These are phyloP conservation scores for Gossypium trilobum DNA, from an alignment of 441 rosid species.

Conservation along the genomic window DNA sequence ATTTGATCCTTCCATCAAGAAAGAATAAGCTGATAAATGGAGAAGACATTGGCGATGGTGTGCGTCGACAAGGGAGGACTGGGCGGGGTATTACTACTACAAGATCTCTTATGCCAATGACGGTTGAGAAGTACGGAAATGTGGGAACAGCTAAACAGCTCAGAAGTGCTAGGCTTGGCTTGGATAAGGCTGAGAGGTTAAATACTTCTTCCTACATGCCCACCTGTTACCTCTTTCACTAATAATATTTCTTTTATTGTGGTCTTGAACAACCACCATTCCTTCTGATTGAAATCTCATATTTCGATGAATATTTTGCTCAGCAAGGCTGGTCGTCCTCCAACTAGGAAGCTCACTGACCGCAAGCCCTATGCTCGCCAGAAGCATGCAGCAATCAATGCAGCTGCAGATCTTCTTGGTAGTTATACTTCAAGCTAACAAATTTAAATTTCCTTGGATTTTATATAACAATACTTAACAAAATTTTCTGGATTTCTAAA, in stretches of 20 bases:
- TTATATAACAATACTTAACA: neutral
- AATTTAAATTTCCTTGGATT: constrained; percentile 7
- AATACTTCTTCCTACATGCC: constrained; percentile 2
- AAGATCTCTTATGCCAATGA: constrained; percentile 53
- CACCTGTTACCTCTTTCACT: neutral
- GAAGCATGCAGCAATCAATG: constrained; percentile 51
- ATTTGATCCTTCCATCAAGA: constrained; percentile 55
- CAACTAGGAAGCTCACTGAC: constrained; percentile 91
- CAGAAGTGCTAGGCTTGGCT: constrained; percentile 69
- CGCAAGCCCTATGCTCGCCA: constrained; percentile 84
- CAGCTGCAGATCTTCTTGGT: constrained; percentile 86
- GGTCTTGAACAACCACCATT: neutral
- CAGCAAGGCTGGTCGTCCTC: constrained; percentile 90
- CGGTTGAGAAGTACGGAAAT: constrained; percentile 59
- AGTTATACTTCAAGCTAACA: constrained; percentile 23
- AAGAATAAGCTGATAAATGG: constrained; percentile 59
- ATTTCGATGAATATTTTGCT: constrained; percentile 26
- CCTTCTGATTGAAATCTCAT: constrained; percentile 23
- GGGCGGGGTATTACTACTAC: constrained; percentile 63
- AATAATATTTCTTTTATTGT: constrained; percentile 8
- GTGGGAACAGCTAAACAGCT: constrained; percentile 84
- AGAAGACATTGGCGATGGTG: constrained; percentile 78
- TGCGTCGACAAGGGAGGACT: constrained; percentile 76
- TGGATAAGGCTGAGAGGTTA: constrained; percentile 80
- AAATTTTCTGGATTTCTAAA: constrained; percentile 8